These are phyloP conservation scores for Hypomontagnella submonticulosa DNA, from an alignment of 495 filamentous ascomycete species.

Conservation along the genomic window DNA sequence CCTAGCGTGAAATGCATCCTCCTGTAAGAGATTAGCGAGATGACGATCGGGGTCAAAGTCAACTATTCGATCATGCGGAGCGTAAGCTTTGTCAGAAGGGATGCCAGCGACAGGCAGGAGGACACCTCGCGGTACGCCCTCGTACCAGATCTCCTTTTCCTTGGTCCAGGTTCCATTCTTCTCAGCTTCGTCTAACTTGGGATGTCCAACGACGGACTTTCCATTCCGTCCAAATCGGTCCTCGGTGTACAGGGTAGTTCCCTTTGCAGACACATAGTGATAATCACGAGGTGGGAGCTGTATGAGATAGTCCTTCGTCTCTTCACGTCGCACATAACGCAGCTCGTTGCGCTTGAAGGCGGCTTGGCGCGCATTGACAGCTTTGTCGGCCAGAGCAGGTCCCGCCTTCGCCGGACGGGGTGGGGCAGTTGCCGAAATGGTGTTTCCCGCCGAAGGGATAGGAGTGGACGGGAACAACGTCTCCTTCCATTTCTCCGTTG, in stretches of 20 bases:
- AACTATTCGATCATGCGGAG: slow-evolving; percentile 15
- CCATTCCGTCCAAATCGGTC: slow-evolving; percentile 20
- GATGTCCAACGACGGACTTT: slow-evolving; percentile 20
- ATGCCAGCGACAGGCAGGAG: slow-evolving; percentile 48
- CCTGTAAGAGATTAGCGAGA: slow-evolving; percentile 64
- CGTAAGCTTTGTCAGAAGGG: slow-evolving; percentile 29
- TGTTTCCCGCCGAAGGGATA: too few species aligned
- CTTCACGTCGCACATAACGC: not conserved
- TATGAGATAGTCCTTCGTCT: slow-evolving; percentile 39
- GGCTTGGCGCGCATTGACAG: not conserved
- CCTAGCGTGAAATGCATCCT: slow-evolving; percentile 81
- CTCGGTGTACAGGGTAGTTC: slow-evolving; percentile 1
- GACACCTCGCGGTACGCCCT: slow-evolving; percentile 18
- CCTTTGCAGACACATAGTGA: slow-evolving; percentile 37
- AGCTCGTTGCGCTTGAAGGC: slow-evolving; percentile 17
- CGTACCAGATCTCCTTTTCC: slow-evolving; percentile 35
- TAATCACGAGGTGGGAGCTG: slow-evolving; percentile 37
- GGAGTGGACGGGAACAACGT: too few species aligned
- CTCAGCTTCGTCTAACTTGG: slow-evolving; percentile 36
- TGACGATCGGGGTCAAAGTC: not conserved
- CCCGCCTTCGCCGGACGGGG: too few species aligned
- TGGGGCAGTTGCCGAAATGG: too few species aligned
- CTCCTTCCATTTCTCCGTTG: too few species aligned
- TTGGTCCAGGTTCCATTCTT: slow-evolving; percentile 17
- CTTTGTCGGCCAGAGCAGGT: not conserved